Base-by-base conservation (phyloP, 2,329 filamentous ascomycete species). In the Ophiostoma sp. region DNA sequence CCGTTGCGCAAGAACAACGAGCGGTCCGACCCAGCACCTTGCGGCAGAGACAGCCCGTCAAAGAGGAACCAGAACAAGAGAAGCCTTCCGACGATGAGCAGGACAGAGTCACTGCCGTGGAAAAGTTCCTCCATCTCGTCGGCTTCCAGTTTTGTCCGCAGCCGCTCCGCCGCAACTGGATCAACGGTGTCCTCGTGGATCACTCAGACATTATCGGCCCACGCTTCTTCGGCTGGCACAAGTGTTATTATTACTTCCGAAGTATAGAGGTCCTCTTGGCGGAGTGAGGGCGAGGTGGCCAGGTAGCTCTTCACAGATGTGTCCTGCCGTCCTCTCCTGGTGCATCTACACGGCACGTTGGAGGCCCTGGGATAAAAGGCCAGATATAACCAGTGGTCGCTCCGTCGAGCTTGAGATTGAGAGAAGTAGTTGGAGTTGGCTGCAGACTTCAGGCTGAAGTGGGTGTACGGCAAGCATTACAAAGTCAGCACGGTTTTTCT, bases 101-200 rank as follows among this genome's bases (percentile, higher is more conserved):
- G n/a, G n/a, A 27, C 10, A 57, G 52, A 57, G 52, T 57, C 52
- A n/a, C n/a, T 27, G 52, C 52, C n/a, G 52, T 57, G 23, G 52
- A 57, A 57, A 57, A 27, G 52, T 57, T 57, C 4, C 52, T 57
- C 52, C 23, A 57, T 57, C 52, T 57, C 52, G 52, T n/a, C 52
- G 52, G 52, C n/a, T 57, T 57, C 52, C 52, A 57, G 52, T 57
- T 57, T 57, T 57, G 52, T 27, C 52, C 52, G 52, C 52, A 57
- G 52, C 52, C 52, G 52, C 52, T 57, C 52, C 52, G 52, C 52
- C 52, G 52, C 52, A 57, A 57, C 52, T 57, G 52, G 52, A 13
- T 57, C 23, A 27, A 57, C 52, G 52, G 52, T n/a, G 52, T 57
- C 52, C 52, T 57, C 52, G 52, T 57, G 52, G 52, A 57, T n/a